These are phyloP conservation scores for Coniophora puteana DNA, from an alignment of 1,284 basidiomycete genomes.

Conservation along the genomic window DNA sequence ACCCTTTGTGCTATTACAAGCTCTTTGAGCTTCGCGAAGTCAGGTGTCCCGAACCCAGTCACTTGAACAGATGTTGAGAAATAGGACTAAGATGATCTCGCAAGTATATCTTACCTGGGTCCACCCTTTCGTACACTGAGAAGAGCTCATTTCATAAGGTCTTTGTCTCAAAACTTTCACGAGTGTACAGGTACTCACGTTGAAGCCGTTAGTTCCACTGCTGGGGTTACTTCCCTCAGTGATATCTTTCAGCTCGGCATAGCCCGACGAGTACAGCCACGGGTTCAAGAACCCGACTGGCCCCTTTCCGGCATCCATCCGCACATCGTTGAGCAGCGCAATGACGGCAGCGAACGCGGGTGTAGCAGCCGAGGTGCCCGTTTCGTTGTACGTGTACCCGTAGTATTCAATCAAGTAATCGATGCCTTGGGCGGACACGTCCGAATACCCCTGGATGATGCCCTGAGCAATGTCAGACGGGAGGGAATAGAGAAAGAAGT, in stretches of 20 bases:
- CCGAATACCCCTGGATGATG: conserved; percentile 56
- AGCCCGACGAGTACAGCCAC: conserved; percentile 47
- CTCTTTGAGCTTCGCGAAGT: conserved; percentile 21
- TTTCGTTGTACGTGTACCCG: conserved; percentile 35
- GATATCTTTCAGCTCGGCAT: conserved; percentile 46
- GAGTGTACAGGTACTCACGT: conserved; percentile 28
- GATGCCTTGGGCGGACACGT: too few relatives aligned
- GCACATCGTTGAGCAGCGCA: conserved; percentile 60
- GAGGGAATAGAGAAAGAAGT: conserved; percentile 1
- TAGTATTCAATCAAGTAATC: conserved; percentile 40
- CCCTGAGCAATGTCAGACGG: conserved; percentile 29
- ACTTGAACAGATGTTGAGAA: conserved; percentile 25
- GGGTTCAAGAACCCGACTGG: too few relatives aligned
- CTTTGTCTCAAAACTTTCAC: not conserved
- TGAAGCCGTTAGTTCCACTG: conserved; percentile 51
- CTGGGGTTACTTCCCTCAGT: conserved; percentile 53
- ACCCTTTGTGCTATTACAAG: too few relatives aligned
- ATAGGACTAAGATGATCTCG: too few relatives aligned
- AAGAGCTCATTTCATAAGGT: conserved; percentile 5
- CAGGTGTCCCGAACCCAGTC: conserved; percentile 37
- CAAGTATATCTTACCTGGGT: conserved; percentile 34
- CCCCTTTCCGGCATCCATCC: conserved; percentile 39
- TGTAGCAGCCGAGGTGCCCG: conserved; percentile 57
- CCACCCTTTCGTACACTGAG: conserved; percentile 45
- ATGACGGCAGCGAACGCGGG: conserved; percentile 56